phyloP scores from a whole-genome alignment of 2,329 filamentous ascomycete species.

The Phaeosphaeria sp. region DNA sequence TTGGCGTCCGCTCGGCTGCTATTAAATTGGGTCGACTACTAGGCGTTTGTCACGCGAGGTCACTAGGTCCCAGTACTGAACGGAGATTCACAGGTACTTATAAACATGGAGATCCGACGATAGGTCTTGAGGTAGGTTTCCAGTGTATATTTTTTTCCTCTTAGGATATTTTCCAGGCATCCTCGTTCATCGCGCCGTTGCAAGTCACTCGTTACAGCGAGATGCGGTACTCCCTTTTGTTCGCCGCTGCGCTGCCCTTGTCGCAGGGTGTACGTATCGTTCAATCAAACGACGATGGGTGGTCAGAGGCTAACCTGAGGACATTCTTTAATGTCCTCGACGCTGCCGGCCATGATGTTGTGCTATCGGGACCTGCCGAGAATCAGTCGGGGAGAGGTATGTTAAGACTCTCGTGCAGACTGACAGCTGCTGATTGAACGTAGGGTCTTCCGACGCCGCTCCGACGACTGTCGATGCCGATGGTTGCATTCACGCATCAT shows the following conservation, averaged over 20 bases:
- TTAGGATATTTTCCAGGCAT: neutral
- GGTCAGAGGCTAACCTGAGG: constrained; percentile 73
- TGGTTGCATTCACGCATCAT: constrained; percentile 69
- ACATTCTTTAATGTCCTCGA: constrained; percentile 64
- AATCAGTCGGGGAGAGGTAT: constrained; percentile 69
- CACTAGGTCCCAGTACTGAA: neutral
- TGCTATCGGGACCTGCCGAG: constrained; percentile 71
- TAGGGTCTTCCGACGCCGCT: constrained; percentile 61
- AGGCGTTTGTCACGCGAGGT: neutral
- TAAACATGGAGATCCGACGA: neutral
- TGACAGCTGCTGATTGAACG: neutral
- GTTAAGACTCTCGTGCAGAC: constrained; percentile 6
- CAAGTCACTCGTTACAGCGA: constrained; percentile 45
- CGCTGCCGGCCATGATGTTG: constrained; percentile 64
- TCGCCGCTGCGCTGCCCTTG: constrained; percentile 34
- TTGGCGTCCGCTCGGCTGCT: constrained; percentile 6
- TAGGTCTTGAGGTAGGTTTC: neutral
- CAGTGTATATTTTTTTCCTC: neutral
- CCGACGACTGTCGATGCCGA: constrained; percentile 56
- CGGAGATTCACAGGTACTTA: neutral
- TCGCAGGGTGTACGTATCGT: constrained; percentile 50
- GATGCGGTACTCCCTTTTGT: constrained; percentile 35
- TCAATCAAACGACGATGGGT: constrained; percentile 75
- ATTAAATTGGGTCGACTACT: constrained; percentile 1
- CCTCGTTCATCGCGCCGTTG: constrained; percentile 6